A percentile compares a stretch with the other conserved stretches of the same genome.
Conservation (phyloP, 768 basidiomycete species). For the Lentinula sp. region DNA sequence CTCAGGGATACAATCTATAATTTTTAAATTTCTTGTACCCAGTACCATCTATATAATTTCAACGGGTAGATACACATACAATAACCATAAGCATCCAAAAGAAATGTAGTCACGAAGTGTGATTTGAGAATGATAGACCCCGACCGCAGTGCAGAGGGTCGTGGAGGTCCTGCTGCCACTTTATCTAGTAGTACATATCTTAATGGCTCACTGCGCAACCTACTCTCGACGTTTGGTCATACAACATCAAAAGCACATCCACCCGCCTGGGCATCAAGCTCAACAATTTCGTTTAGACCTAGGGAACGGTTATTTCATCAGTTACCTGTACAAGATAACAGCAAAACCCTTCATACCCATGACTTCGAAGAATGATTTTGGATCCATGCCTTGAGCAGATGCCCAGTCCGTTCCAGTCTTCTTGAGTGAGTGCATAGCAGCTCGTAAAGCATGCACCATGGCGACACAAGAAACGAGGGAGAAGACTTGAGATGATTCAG, state of each 20-base stretch:
- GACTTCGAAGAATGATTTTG: constrained; percentile 71
- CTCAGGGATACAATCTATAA: no score
- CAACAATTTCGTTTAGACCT: constrained; percentile 50
- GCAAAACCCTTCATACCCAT: constrained; percentile 45
- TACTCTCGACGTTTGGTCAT: background rate
- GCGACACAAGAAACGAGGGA: constrained; percentile 73
- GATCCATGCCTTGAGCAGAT: constrained; percentile 62
- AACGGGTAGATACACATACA: background rate
- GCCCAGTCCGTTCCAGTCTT: constrained; percentile 73
- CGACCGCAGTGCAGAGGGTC: no score
- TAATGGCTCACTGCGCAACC: no score
- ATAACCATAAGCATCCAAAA: background rate
- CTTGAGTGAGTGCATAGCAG: constrained; percentile 70
- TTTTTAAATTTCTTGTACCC: background rate
- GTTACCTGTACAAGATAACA: background rate
- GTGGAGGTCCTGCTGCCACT: no score
- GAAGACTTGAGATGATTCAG: constrained; percentile 41
- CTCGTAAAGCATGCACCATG: constrained; percentile 70
- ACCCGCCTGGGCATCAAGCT: constrained; percentile 51
- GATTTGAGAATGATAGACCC: no score
- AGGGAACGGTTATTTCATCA: background rate
- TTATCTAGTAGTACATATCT: no score
- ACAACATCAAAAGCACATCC: constrained; percentile 52
- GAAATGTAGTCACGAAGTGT: background rate
- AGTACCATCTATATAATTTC: background rate